These are phyloP conservation scores for Colletotrichum costaricense DNA, from an alignment of 2,329 filamentous ascomycete genomes.

Conservation along the genomic window DNA sequence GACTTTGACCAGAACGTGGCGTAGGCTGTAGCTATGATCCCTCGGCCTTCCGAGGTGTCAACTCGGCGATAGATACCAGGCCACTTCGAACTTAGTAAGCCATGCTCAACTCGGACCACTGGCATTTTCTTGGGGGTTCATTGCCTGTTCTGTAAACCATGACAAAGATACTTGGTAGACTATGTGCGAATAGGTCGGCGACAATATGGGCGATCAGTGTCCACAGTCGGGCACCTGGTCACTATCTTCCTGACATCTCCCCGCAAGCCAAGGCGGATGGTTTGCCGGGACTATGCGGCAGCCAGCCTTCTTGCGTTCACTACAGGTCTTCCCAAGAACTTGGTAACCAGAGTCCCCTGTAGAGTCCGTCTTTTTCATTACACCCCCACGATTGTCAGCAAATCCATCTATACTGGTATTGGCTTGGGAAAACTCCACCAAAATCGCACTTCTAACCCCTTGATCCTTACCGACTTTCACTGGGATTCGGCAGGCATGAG, in stretches of 20 bases:
- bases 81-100: background rate
- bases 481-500: background rate
- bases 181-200: background rate
- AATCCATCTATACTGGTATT: background rate
- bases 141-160: background rate
- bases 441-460: background rate
- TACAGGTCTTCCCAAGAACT: background rate
- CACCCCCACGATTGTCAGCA: background rate
- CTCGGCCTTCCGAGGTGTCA: background rate
- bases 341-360: background rate
- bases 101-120: background rate
- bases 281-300: background rate
- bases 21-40: background rate
- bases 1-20: background rate
- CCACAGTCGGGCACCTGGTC: background rate
- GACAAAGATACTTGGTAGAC: background rate
- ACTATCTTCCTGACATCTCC: background rate
- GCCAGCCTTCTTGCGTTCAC: background rate
- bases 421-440: background rate
- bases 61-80: background rate
- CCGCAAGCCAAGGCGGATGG: background rate
- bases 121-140: background rate
- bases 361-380: background rate
- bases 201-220: background rate
- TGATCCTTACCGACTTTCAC: background rate